Conservation (phyloP, 225 moss, liverwort and hornwort genomes). For the Asterella californica region DNA sequence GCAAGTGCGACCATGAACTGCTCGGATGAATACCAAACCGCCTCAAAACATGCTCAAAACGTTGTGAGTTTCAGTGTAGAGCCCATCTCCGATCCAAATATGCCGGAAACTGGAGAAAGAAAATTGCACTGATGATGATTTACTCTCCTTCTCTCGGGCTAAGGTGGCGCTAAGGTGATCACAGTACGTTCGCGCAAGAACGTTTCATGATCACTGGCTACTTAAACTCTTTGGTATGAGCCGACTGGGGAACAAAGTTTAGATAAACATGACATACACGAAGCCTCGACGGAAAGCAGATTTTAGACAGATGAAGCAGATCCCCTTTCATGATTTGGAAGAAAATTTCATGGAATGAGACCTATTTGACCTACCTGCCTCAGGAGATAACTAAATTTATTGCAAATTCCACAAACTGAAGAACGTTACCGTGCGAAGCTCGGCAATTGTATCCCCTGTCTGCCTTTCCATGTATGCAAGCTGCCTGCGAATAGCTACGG, state of each 20-base stretch:
- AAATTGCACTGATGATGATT: background rate
- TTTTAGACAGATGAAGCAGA: no score
- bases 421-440: conserved; percentile 32
- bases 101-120: background rate
- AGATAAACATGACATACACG: background rate
- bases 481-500: conserved; percentile 33
- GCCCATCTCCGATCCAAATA: background rate
- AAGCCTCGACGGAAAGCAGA: background rate
- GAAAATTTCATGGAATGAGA: background rate
- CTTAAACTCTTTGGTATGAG: no score
- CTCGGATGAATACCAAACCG: background rate
- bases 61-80: background rate
- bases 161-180: background rate
- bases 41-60: background rate
- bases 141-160: background rate
- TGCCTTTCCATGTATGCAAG: conserved; percentile 37
- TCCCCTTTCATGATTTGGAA: background rate
- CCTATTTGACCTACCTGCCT: background rate
- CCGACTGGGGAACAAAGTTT: background rate
- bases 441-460: conserved; percentile 26
- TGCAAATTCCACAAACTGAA: background rate
- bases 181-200: background rate
- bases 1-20: background rate
- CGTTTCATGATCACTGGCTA: background rate
- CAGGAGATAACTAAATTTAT: background rate